Evolutionary conservation across 306 rosid species (phyloP), one percentile per base, ranked within the genome.

Genomic region (Corylus avellana): DNA sequence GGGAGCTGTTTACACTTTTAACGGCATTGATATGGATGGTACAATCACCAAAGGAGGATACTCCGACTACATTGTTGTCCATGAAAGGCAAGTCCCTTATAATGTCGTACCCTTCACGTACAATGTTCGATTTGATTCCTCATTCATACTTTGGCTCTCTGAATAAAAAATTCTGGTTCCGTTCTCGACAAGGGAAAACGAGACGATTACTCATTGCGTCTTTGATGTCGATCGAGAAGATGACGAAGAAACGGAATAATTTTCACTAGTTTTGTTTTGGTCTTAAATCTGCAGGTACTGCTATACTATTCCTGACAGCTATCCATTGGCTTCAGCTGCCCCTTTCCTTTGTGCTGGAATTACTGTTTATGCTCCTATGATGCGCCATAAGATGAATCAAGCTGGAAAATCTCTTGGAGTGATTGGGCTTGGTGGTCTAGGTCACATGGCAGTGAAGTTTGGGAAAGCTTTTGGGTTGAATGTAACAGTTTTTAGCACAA

Each of bases 271-370:
- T 32, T 1, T 53, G 59, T 53, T 80, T 48, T 86, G 73, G 17
- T 77, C 49, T 79, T 85, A 57, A 68, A 75, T 80, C 54, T 75
- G 61, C 81, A 94, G 98, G 85, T 94, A 94, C 84, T 90, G 97
- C 91, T 87, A 80, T 81, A 27, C 39, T 73, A 93, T 93, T 74
- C 98, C 98, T 17, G 85, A 90, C 55, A 50, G 66, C 79, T 90
- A 91, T 82, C 92, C 98, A 47, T 72, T 90, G 83, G 93, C 93
- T 79, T 87, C 92, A 27, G 98, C 97, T 11, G 98, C 93, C 57
- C 98, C 98, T 82, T 77, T 93, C 83, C 98, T 94, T 63, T 94
- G 98, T 79, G 98, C 96, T 75, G 98, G 98, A 71, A 83, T 93
- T 51, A 93, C 98, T 22, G 94, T 93, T 59, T 93, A 90, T 85